These are phyloP conservation scores for Gossypium bickii DNA, from an alignment of 345 rosid species.

Conservation along the genomic window DNA sequence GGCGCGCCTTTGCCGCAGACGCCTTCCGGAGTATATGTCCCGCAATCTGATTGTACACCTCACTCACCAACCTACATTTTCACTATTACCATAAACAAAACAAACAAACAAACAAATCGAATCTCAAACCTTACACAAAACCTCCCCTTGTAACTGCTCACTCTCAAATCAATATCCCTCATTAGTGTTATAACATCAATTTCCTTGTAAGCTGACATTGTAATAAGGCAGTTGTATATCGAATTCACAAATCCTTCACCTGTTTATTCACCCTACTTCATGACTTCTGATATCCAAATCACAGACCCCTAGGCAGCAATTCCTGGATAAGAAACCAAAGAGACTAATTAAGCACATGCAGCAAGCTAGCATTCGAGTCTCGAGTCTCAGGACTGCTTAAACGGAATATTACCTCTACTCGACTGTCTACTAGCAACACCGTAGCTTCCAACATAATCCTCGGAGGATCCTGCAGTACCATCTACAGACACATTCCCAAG, in stretches of 20 bases:
- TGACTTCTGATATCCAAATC: no score
- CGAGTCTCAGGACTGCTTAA: background rate
- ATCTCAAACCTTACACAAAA: slow-evolving; percentile 48
- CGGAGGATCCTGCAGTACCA: slow-evolving; percentile 53
- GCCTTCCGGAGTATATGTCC: slow-evolving; percentile 44
- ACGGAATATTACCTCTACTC: slow-evolving; percentile 61
- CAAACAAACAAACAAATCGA: slow-evolving; percentile 15
- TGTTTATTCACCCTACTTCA: no score
- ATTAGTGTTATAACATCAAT: slow-evolving; percentile 37
- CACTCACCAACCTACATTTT: slow-evolving; percentile 43
- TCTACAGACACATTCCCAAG: slow-evolving; percentile 62
- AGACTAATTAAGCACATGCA: slow-evolving; percentile 4
- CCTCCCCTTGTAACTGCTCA: slow-evolving; percentile 32
- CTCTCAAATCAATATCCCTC: slow-evolving; percentile 38
- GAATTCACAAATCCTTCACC: no score
- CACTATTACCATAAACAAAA: slow-evolving; percentile 16
- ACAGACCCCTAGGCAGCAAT: no score
- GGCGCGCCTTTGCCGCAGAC: slow-evolving; percentile 28
- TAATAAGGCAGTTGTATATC: no score
- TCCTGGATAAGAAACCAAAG: background rate
- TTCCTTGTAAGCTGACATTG: slow-evolving; percentile 12
- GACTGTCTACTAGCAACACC: slow-evolving; percentile 68
- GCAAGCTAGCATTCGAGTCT: background rate
- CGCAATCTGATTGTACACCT: slow-evolving; percentile 60
- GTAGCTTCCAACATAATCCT: slow-evolving; percentile 70